Evolutionary conservation across 345 rosid genomes (phyloP).

Genomic region (Eucalyptus paniculata): DNA sequence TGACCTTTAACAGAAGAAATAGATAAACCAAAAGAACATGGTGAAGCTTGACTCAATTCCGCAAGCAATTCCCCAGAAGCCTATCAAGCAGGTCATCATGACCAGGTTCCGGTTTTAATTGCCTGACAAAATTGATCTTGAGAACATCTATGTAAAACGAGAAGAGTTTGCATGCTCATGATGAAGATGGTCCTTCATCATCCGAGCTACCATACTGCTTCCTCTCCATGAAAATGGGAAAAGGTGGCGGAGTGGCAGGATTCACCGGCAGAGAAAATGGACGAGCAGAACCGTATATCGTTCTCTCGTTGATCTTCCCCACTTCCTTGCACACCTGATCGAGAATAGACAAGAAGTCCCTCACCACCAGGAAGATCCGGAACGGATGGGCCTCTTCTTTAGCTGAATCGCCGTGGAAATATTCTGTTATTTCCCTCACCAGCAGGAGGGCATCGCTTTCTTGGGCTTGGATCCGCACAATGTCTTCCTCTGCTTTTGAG

Average conservation of each 20-base stretch:
- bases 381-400: slow-evolving; percentile 77
- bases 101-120: not conserved
- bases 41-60: not conserved
- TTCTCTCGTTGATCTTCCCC: slow-evolving; percentile 77
- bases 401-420: slow-evolving; percentile 77
- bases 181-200: slow-evolving; percentile 15
- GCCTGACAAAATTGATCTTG: not conserved
- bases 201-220: slow-evolving; percentile 17
- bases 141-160: not conserved
- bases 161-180: not conserved
- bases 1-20: not conserved
- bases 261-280: slow-evolving; percentile 14
- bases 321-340: slow-evolving; percentile 94
- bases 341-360: slow-evolving; percentile 76
- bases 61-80: not conserved
- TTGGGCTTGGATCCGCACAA: slow-evolving; percentile 33
- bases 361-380: slow-evolving; percentile 68
- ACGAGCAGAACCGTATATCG: slow-evolving; percentile 42
- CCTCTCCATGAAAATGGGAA: slow-evolving; percentile 24
- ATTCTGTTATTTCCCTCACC: slow-evolving; percentile 75
- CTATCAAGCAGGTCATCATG: not conserved
- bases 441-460: slow-evolving; percentile 25
- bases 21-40: not conserved
- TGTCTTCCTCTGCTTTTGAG: slow-evolving; percentile 60
- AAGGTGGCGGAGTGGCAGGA: slow-evolving; percentile 21